These are phyloP conservation scores for Vicia sativa DNA, from an alignment of 306 rosid genomes.

Conservation along the genomic window DNA sequence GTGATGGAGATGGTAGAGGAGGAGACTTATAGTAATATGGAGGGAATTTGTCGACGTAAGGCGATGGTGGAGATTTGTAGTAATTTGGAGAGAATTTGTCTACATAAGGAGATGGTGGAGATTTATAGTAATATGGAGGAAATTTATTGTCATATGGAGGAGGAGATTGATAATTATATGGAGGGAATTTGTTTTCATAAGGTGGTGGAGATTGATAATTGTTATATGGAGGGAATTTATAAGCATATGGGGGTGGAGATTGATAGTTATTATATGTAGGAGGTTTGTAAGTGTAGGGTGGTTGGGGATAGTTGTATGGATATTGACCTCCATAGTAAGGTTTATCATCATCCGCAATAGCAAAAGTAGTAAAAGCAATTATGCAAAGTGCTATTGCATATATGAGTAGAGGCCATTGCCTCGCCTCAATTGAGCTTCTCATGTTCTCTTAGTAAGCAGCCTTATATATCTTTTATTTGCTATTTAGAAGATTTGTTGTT, in stretches of 20 bases:
- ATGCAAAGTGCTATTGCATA: conserved; percentile 49
- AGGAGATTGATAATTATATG: background rate
- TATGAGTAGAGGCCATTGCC: conserved; percentile 53
- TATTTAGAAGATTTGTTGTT: background rate
- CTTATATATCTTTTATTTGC: background rate
- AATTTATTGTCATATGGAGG: conserved; percentile 18
- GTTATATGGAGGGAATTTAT: conserved; percentile 14
- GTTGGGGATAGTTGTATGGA: conserved; percentile 25
- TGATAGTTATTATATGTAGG: background rate
- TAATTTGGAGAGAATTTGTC: background rate
- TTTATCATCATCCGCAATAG: conserved; percentile 40
- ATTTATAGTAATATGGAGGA: conserved; percentile 10
- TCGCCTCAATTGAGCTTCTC: conserved; percentile 38
- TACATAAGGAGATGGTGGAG: conserved; percentile 1
- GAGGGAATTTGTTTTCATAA: background rate
- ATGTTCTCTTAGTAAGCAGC: conserved; percentile 24
- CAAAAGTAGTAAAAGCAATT: conserved; percentile 34
- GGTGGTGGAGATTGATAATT: conserved; percentile 1
- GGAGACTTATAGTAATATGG: too few species aligned
- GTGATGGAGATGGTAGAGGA: background rate
- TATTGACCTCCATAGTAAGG: conserved; percentile 25
- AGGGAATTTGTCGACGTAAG: background rate
- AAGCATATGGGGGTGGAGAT: conserved; percentile 9
- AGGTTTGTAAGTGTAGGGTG: background rate
- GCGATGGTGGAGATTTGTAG: background rate